Evolutionary conservation across 192 early-diverging fungal genomes (phyloP).

Genomic region (Coemansia sp.): DNA sequence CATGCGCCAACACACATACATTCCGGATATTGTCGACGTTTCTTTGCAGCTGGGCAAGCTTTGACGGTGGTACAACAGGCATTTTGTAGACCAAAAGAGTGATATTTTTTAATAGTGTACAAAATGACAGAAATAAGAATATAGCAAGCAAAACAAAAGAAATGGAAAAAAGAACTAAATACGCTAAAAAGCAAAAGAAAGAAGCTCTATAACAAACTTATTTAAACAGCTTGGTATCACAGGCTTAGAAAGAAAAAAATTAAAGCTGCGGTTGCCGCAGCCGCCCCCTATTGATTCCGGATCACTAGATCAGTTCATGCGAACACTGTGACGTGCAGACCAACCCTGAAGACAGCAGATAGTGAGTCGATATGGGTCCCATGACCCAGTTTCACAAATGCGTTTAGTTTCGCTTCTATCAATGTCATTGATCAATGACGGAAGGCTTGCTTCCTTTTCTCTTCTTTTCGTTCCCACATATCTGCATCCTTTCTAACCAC

Average conservation of each 20-base stretch:
- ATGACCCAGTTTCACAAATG: neutral
- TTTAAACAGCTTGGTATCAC: neutral
- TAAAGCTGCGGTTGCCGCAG: slow-evolving; percentile 17
- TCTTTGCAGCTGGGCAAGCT: slow-evolving; percentile 69
- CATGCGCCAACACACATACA: slow-evolving; percentile 97
- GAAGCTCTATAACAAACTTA: neutral
- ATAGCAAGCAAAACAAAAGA: neutral
- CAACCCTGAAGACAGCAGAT: neutral
- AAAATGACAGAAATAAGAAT: neutral
- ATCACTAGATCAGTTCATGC: neutral
- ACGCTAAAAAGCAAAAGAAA: neutral
- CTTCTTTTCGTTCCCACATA: neutral
- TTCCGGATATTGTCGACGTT: slow-evolving; percentile 80
- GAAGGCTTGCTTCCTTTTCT: neutral
- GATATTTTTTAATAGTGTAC: neutral
- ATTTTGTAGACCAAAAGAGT: slow-evolving; percentile 29
- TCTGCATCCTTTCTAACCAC: neutral
- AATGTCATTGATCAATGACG: neutral
- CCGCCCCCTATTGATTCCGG: neutral
- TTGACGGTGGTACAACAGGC: slow-evolving; percentile 66
- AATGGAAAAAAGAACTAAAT: neutral
- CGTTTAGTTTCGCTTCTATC: neutral
- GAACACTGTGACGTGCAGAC: neutral
- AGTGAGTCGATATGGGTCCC: neutral
- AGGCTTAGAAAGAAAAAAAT: neutral